Evolutionary conservation across 805 yeast species (phyloP), one percentile per base, ranked within the genome.

Genomic region (Starmerella geochares): DNA sequence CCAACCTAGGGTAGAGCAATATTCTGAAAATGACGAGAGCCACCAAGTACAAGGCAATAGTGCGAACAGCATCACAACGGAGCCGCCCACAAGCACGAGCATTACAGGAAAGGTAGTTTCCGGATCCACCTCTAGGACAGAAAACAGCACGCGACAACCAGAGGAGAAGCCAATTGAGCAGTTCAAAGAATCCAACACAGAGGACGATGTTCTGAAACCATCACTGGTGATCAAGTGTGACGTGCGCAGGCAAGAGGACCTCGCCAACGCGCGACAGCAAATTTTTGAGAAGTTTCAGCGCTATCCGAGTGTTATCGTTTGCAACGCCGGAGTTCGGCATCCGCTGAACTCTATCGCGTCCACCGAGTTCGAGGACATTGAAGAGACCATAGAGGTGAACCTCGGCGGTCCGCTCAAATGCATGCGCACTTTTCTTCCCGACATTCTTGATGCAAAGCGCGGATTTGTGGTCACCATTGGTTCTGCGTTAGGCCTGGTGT

Each of bases 391-490:
- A 29, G 72, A 76, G 23, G 80, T 86, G 27, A 88, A 90, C 56
- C 71, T 86, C 38, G 58, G 79, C 13, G 79, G 95, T 4, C 77
- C 80, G 52, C 81, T 84, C 60, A 77, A 79, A 58, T 77, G 87
- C 49, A 76, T 77, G 56, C 80, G 83, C 58, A 69, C 77, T 1
- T 81, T 86, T 58, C 66, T 88, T 13, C 94, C 95, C 0, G 76
- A 67, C 36, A 85, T 90, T 90, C 54, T 84, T 2, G 62, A 56
- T 19, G 52, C 62, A 19, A 69, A 72, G 50, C 68, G 90, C 40
- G 96, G 96, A 0, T 83, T 79, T 62, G 72, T 90, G 19, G 79
- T 88, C 28, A 84, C 87, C 2, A 71, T 90, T 35, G 86, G 94
- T 0, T 86, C 95, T 0, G 87, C 85, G 0, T 69, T 90, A 48